Evolutionary conservation across 2,329 filamentous ascomycete species (phyloP).

Genomic region (Aspergillus versicolor): DNA sequence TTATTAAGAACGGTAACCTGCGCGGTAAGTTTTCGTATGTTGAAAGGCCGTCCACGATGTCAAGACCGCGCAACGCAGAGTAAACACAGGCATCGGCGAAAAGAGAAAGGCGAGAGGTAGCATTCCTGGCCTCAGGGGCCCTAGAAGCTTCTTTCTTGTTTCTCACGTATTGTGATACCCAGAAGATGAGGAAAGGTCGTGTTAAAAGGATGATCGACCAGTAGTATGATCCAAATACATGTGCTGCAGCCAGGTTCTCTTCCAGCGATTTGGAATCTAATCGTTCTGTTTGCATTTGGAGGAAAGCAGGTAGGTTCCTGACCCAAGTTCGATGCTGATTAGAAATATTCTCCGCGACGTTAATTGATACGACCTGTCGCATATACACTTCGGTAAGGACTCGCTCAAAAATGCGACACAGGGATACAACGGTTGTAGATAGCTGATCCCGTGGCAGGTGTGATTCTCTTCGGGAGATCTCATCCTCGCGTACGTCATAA

Average conservation of each 20-base stretch:
- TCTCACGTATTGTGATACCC: conserved; percentile 44
- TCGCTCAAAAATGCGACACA: conserved; percentile 44
- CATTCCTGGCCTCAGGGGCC: conserved; percentile 21
- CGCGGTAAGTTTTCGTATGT: conserved; percentile 38
- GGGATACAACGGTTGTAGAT: conserved; percentile 48
- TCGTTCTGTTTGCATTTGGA: conserved; percentile 48
- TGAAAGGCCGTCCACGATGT: conserved; percentile 40
- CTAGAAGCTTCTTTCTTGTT: conserved; percentile 24
- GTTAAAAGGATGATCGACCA: conserved; percentile 56
- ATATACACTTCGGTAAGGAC: conserved; percentile 46
- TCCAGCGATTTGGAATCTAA: conserved; percentile 40
- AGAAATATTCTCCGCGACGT: conserved; percentile 43
- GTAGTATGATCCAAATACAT: conserved; percentile 53
- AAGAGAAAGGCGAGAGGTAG: conserved; percentile 32
- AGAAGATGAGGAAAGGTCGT: conserved; percentile 54
- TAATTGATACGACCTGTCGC: conserved; percentile 43
- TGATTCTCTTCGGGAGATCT: conserved; percentile 26
- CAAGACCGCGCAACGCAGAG: conserved; percentile 41
- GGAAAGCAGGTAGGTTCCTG: conserved; percentile 42
- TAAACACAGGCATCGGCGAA: conserved; percentile 47
- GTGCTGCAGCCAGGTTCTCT: conserved; percentile 47
- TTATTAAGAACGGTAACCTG: conserved; percentile 47
- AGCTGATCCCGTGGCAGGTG: conserved; percentile 40
- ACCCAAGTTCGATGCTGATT: conserved; percentile 45
- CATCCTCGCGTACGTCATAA: conserved; percentile 37